phyloP scores from a whole-genome alignment of 2,329 filamentous ascomycete genomes.

The Calonectria montana region DNA sequence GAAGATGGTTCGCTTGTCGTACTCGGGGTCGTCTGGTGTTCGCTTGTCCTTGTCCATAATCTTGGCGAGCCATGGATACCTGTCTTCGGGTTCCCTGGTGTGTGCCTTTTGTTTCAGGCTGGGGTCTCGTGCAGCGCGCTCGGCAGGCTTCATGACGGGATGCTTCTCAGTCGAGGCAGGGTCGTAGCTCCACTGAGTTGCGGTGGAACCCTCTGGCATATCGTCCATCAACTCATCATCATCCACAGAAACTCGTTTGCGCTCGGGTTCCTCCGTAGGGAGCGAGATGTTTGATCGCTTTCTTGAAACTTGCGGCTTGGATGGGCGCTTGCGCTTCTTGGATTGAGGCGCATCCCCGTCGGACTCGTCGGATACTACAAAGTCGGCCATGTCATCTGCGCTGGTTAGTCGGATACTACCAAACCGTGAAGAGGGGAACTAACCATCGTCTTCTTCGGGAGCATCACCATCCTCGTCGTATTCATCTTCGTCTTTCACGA shows the following conservation, averaged over 20 bases:
- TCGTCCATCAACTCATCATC: slow-evolving; percentile 68
- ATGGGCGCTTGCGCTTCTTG: slow-evolving; percentile 81
- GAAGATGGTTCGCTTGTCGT: slow-evolving; percentile 90
- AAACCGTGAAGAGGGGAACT: neutral
- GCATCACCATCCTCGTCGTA: slow-evolving; percentile 77
- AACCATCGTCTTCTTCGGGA: slow-evolving; percentile 71
- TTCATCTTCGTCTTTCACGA: slow-evolving; percentile 75
- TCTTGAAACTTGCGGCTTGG: slow-evolving; percentile 63
- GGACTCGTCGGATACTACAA: slow-evolving; percentile 88
- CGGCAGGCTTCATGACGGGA: slow-evolving; percentile 48
- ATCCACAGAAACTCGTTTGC: slow-evolving; percentile 34
- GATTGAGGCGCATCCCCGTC: slow-evolving; percentile 70
- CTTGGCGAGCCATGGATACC: slow-evolving; percentile 92
- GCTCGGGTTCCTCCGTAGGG: slow-evolving; percentile 27
- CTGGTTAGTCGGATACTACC: slow-evolving; percentile 9
- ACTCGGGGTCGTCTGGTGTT: slow-evolving; percentile 83
- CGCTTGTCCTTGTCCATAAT: slow-evolving; percentile 87
- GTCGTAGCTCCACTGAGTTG: slow-evolving; percentile 82
- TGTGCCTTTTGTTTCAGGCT: slow-evolving; percentile 76
- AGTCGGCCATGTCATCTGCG: slow-evolving; percentile 82
- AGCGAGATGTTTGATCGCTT: slow-evolving; percentile 72
- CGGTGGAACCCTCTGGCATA: slow-evolving; percentile 74
- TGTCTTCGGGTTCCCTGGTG: slow-evolving; percentile 83
- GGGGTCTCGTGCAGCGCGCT: slow-evolving; percentile 43
- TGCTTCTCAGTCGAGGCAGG: slow-evolving; percentile 57